Percentiles rank a stretch among this genome's conserved stretches.
Evolutionary conservation across 2,329 filamentous ascomycete genomes (phyloP).

Genomic region (Pseudogymnoascus sp.): DNA sequence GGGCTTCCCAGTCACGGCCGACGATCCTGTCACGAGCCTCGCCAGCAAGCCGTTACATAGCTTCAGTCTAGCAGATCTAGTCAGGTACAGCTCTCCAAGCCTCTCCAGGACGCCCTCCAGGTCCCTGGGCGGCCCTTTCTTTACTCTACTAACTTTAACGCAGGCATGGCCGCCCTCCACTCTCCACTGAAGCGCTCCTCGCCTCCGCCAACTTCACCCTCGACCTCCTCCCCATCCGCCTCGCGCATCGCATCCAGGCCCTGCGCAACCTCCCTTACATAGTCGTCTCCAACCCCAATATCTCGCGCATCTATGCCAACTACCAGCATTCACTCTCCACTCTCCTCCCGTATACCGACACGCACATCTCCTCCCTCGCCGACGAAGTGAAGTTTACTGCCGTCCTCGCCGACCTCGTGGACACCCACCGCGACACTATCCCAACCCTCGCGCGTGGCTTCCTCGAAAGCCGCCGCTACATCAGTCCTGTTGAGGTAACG

Average conservation of each 20-base stretch:
- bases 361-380: slow-evolving; percentile 66
- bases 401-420: slow-evolving; percentile 88
- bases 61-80: slow-evolving; percentile 78
- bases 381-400: slow-evolving; percentile 90
- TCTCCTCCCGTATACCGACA: slow-evolving; percentile 74
- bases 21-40: slow-evolving; percentile 72
- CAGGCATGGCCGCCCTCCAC: slow-evolving; percentile 72
- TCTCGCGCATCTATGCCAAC: slow-evolving; percentile 90
- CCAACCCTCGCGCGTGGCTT: slow-evolving; percentile 87
- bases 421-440: slow-evolving; percentile 91
- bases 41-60: slow-evolving; percentile 72
- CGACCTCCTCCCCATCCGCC: slow-evolving; percentile 79
- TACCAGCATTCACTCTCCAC: slow-evolving; percentile 91
- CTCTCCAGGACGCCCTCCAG: background rate
- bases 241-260: slow-evolving; percentile 89
- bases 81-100: slow-evolving; percentile 55
- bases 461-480: slow-evolving; percentile 86
- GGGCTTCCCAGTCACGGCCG: slow-evolving; percentile 47
- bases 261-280: slow-evolving; percentile 93
- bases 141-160: slow-evolving; percentile 12
- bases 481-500: slow-evolving; percentile 75
- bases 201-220: slow-evolving; percentile 94
- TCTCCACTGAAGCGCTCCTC: slow-evolving; percentile 72
- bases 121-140: background rate
- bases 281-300: slow-evolving; percentile 94